These are phyloP conservation scores for Ormosia semicastrata DNA, from an alignment of 306 rosid genomes.

Conservation along the genomic window DNA sequence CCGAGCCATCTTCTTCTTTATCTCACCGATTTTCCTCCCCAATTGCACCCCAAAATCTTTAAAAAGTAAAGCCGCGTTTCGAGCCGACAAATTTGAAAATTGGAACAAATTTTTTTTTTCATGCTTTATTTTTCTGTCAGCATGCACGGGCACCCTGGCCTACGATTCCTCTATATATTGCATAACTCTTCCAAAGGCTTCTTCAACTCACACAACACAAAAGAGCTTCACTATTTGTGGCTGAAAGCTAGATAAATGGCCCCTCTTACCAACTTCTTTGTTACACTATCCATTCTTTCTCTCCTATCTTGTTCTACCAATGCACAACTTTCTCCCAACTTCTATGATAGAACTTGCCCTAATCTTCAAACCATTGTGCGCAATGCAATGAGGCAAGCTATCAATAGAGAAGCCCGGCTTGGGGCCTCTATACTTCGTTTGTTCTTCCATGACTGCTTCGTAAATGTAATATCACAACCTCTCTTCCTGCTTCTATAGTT, in stretches of 20 bases:
- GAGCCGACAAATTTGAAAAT: conserved; percentile 36
- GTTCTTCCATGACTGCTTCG: conserved; percentile 93
- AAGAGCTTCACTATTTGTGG: not conserved
- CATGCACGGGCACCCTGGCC: conserved; percentile 4
- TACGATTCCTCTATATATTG: conserved; percentile 1
- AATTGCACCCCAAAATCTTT: not conserved
- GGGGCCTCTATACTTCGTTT: conserved; percentile 82
- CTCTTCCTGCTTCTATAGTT: not conserved
- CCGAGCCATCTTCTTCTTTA: not conserved
- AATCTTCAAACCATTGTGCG: conserved; percentile 50
- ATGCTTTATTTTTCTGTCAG: not conserved
- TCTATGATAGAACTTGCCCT: conserved; percentile 61
- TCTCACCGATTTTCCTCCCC: not conserved
- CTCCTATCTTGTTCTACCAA: conserved; percentile 32
- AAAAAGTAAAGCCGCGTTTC: conserved; percentile 12
- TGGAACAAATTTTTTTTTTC: not conserved
- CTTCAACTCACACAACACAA: not conserved
- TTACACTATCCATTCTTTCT: conserved; percentile 26
- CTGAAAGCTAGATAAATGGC: conserved; percentile 31
- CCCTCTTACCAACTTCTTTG: conserved; percentile 6
- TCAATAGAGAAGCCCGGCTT: conserved; percentile 45
- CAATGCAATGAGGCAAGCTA: conserved; percentile 40
- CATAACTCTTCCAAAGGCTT: not conserved
- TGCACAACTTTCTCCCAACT: conserved; percentile 61
- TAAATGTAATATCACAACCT: conserved; percentile 40